These are phyloP conservation scores for Diaporthe citriasiana DNA, from an alignment of 2,329 filamentous ascomycete species.

Conservation along the genomic window DNA sequence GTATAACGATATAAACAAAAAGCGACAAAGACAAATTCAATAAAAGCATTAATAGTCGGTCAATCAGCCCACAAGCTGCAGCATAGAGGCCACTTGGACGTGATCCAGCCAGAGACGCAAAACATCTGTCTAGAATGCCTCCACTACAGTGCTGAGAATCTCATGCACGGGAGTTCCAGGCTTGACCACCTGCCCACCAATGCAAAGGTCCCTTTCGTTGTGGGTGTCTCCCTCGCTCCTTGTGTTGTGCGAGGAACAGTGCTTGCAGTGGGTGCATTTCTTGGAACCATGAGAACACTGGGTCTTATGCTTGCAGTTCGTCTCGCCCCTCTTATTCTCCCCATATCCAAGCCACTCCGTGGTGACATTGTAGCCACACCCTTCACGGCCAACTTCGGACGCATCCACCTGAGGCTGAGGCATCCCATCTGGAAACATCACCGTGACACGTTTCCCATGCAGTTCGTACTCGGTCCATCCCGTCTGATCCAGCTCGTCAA, in stretches of 20 bases:
- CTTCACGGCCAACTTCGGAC: too few species aligned
- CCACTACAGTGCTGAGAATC: background rate
- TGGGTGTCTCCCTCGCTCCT: background rate
- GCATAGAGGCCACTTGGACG: too few species aligned
- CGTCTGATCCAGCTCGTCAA: background rate
- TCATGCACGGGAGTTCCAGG: background rate
- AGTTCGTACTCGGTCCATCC: background rate
- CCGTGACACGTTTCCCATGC: background rate
- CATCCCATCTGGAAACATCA: background rate
- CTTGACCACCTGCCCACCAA: background rate
- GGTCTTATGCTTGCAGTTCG: background rate
- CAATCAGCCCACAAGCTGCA: too few species aligned
- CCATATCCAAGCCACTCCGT: background rate
- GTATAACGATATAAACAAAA: too few species aligned
- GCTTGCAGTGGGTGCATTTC: background rate
- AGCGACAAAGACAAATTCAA: too few species aligned
- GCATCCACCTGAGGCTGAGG: background rate
- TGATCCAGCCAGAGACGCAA: too few species aligned
- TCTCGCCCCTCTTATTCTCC: background rate
- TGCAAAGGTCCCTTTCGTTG: background rate
- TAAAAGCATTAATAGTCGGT: too few species aligned
- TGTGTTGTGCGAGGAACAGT: background rate
- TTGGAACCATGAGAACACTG: background rate
- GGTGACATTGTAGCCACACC: background rate
- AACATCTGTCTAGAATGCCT: too few species aligned